Percentiles rank a stretch among this genome's conserved stretches.
Evolutionary conservation across 2,329 filamentous ascomycete genomes (phyloP).

Genomic region (Fusarium nygamai): DNA sequence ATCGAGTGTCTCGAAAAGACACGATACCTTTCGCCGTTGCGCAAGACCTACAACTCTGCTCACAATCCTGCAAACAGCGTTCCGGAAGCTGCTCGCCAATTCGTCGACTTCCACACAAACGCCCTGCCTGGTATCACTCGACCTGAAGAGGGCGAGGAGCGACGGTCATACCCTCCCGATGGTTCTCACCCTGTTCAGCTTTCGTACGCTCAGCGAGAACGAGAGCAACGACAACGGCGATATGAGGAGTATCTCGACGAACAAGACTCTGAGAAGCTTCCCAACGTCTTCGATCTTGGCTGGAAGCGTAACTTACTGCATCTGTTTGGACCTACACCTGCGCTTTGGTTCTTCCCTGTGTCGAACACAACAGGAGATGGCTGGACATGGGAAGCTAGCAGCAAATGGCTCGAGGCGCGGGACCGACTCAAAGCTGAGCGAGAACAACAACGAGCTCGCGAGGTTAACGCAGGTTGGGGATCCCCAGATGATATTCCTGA

Average conservation of each 20-base stretch:
- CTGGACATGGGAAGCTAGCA: constrained; percentile 91
- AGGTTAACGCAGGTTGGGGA: constrained; percentile 76
- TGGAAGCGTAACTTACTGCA: constrained; percentile 81
- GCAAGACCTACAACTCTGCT: constrained; percentile 72
- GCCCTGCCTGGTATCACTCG: constrained; percentile 81
- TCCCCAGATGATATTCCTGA: constrained; percentile 44
- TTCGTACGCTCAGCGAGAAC: constrained; percentile 66
- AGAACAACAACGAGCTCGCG: constrained; percentile 69
- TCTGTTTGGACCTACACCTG: constrained; percentile 78
- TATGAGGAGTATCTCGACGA: constrained; percentile 86
- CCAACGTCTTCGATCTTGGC: constrained; percentile 93
- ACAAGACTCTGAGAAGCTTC: constrained; percentile 85
- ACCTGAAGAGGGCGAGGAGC: constrained; percentile 81
- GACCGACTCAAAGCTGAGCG: constrained; percentile 69
- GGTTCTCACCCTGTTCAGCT: constrained; percentile 55
- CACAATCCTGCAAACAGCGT: constrained; percentile 62
- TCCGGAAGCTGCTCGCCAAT: constrained; percentile 71
- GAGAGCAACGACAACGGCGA: constrained; percentile 62
- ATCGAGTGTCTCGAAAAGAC: constrained; percentile 98
- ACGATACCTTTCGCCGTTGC: constrained; percentile 84
- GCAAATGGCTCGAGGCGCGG: constrained; percentile 78
- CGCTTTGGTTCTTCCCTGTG: constrained; percentile 83
- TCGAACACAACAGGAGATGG: constrained; percentile 90
- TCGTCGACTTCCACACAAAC: constrained; percentile 85
- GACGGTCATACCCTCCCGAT: constrained; percentile 45